phyloP scores from a whole-genome alignment of 2,329 filamentous ascomycete species.

The Juglanconis juglandina region DNA sequence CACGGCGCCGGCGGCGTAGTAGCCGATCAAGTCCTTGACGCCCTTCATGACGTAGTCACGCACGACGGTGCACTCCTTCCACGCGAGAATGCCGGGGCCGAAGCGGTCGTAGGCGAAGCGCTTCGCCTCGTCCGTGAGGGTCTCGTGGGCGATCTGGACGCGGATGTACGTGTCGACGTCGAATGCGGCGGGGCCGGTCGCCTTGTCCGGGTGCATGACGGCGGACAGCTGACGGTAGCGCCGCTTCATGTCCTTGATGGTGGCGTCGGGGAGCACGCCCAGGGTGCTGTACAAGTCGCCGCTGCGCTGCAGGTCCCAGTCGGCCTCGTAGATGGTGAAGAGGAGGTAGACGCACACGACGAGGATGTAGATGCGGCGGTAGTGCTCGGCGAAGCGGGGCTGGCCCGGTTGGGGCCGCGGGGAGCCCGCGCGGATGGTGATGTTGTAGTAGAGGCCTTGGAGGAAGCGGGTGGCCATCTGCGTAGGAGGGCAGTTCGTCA shows the following conservation, averaged over 20 bases:
- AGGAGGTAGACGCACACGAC: conserved; percentile 81
- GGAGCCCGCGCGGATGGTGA: conserved; percentile 86
- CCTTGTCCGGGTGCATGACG: conserved; percentile 81
- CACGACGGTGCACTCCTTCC: conserved; percentile 64
- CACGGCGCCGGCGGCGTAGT: conserved; percentile 57
- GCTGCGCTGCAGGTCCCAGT: conserved; percentile 67
- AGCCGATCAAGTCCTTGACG: conserved; percentile 52
- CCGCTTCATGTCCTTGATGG: conserved; percentile 75
- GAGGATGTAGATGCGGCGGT: conserved; percentile 76
- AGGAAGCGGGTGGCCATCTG: conserved; percentile 75
- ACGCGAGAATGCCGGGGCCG: conserved; percentile 66
- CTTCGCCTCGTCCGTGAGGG: conserved; percentile 69
- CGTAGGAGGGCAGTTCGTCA: neutral
- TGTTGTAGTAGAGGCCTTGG: conserved; percentile 79
- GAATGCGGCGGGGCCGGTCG: conserved; percentile 32
- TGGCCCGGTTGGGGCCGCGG: conserved; percentile 70
- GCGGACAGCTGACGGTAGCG: conserved; percentile 75
- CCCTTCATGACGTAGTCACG: conserved; percentile 71
- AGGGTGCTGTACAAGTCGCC: conserved; percentile 78
- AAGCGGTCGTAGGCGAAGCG: conserved; percentile 90
- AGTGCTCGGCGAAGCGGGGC: conserved; percentile 68
- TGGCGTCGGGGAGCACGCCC: conserved; percentile 63
- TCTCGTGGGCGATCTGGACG: conserved; percentile 80
- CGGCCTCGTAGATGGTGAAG: conserved; percentile 91
- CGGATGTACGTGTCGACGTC: conserved; percentile 65